These are phyloP conservation scores for Aureobasidium melanogenum DNA, from an alignment of 2,329 filamentous ascomycete genomes.

Conservation along the genomic window DNA sequence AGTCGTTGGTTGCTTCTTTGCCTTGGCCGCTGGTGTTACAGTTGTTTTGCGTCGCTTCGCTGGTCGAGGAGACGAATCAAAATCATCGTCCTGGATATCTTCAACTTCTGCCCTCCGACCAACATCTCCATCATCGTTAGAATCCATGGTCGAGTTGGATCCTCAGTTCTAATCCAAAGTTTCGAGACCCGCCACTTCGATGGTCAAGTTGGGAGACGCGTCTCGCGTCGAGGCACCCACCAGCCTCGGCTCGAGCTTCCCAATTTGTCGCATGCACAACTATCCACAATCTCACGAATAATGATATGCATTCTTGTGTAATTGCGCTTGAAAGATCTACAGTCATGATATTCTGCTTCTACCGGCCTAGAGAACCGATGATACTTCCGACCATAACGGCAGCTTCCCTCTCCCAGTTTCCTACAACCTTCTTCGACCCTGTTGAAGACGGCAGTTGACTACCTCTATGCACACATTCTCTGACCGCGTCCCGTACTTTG, in stretches of 20 bases:
- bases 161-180: too few species aligned
- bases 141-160: neutral
- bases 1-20: constrained; percentile 14
- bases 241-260: neutral
- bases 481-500: constrained; percentile 65
- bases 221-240: constrained; percentile 1
- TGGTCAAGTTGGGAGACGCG: neutral
- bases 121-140: neutral
- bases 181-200: neutral
- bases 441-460: constrained; percentile 53
- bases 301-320: neutral
- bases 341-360: neutral
- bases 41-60: constrained; percentile 20
- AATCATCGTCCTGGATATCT: constrained; percentile 14
- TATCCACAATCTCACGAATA: neutral
- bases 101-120: neutral
- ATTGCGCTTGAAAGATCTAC: neutral
- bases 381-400: constrained; percentile 91
- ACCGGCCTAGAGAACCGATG: constrained; percentile 43
- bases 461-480: constrained; percentile 74
- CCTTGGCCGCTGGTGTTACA: constrained; percentile 16
- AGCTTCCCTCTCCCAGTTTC: constrained; percentile 78
- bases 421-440: constrained; percentile 30
- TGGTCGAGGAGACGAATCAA: constrained; percentile 25
- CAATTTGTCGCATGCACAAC: neutral